A percentile compares a stretch with the other conserved stretches of the same genome.
Conservation (phyloP, 225 moss, liverwort and hornwort species). For the Ulota crispa region DNA sequence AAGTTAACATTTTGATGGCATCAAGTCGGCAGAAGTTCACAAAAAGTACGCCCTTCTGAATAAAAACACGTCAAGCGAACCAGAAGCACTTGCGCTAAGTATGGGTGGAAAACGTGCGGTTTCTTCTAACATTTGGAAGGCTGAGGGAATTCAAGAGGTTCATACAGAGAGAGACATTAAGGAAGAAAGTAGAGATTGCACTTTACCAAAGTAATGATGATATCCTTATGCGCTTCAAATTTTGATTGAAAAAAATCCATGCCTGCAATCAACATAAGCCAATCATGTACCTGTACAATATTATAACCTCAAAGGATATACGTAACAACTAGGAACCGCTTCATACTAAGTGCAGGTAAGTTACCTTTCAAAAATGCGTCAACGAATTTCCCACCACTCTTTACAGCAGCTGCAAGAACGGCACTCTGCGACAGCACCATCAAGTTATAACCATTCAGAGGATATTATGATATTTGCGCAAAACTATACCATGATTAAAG, state of each 20-base stretch:
- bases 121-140: neutral
- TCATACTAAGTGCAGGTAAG: neutral
- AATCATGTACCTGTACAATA: neutral
- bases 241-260: conserved; percentile 75
- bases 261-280: conserved; percentile 42
- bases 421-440: conserved; percentile 52
- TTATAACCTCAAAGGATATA: neutral
- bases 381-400: conserved; percentile 77
- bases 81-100: conserved; percentile 1
- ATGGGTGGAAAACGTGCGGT: neutral
- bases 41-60: neutral
- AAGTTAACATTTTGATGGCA: neutral
- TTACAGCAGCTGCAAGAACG: conserved; percentile 76
- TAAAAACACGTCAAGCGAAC: neutral
- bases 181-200: conserved; percentile 2
- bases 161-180: neutral
- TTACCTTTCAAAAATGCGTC: conserved; percentile 80
- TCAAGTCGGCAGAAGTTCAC: neutral
- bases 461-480: neutral
- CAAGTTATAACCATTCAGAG: conserved; percentile 6
- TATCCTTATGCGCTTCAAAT: conserved; percentile 73
- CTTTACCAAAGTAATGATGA: conserved; percentile 62
- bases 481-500: neutral
- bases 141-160: neutral
- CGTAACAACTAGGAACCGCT: neutral